Conservation (phyloP, 1,284 basidiomycete genomes). For the Rhodofomes roseus region DNA sequence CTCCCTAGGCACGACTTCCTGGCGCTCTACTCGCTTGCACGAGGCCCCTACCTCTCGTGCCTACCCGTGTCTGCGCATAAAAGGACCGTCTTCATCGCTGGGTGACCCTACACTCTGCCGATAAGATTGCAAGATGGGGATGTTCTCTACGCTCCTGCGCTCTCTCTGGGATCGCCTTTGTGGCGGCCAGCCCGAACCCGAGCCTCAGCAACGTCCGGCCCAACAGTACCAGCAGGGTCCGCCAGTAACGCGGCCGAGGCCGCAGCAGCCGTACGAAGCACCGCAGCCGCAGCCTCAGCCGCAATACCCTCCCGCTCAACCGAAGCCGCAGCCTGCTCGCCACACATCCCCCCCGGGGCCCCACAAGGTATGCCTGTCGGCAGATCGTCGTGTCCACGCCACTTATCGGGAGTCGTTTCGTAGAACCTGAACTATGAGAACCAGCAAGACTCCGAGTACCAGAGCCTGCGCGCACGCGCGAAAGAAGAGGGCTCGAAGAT, state of each 20-base stretch:
- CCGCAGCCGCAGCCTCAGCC: constrained; percentile 1
- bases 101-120: not conserved
- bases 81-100: not conserved
- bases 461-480: constrained; percentile 66
- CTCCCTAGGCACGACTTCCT: not conserved
- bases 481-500: constrained; percentile 73
- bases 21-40: not conserved
- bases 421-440: constrained; percentile 66
- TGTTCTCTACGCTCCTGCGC: not conserved
- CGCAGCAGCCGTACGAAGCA: constrained; percentile 7
- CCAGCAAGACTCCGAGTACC: constrained; percentile 69
- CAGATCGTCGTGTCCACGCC: not conserved
- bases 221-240: constrained; percentile 13
- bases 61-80: not conserved
- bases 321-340: not conserved
- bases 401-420: not conserved
- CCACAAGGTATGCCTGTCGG: not conserved
- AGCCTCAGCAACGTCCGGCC: constrained; percentile 19
- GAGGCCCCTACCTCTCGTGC: not conserved
- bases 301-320: constrained; percentile 6
- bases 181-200: constrained; percentile 9
- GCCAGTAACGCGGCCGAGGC: constrained; percentile 10
- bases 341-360: not conserved
- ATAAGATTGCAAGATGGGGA: not conserved
- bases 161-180: not conserved